Percentiles rank a stretch among this genome's conserved stretches.
Conservation (phyloP, 2,329 filamentous ascomycete species). For the Nakataea oryzae region DNA sequence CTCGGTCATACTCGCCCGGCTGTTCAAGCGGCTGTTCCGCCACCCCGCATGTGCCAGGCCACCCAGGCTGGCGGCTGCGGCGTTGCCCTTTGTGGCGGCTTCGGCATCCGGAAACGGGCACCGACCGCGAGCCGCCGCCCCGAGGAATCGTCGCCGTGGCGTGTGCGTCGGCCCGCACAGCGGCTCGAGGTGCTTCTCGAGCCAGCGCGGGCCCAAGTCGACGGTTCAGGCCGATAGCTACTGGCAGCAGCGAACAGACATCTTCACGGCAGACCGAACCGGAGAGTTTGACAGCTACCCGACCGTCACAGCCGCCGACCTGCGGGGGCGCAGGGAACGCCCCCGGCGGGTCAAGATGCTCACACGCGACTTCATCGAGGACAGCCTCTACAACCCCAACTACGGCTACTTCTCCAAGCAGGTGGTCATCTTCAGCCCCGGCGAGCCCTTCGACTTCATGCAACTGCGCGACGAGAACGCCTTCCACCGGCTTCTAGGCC, state of each 20-base stretch:
- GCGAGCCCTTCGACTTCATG: constrained; percentile 83
- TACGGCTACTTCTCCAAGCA: constrained; percentile 97
- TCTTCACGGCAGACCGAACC: constrained; percentile 65
- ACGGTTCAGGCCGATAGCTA: constrained; percentile 47
- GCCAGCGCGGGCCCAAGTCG: constrained; percentile 15
- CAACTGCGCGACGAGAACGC: constrained; percentile 71
- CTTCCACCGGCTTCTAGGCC: constrained; percentile 67
- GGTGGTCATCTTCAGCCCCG: constrained; percentile 89
- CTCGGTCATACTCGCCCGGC: constrained; percentile 45
- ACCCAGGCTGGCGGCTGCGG: background rate
- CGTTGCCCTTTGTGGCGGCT: background rate
- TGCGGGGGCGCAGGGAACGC: constrained; percentile 62
- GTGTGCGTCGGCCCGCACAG: background rate
- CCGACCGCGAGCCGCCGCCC: no score
- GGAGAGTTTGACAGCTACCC: constrained; percentile 78
- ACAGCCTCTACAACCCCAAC: constrained; percentile 86
- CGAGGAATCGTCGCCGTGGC: background rate
- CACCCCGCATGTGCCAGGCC: constrained; percentile 54
- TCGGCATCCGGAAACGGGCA: constrained; percentile 2
- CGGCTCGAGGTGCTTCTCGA: constrained; percentile 4
- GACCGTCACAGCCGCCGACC: constrained; percentile 70
- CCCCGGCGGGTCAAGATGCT: constrained; percentile 92
- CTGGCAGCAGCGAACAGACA: constrained; percentile 77
- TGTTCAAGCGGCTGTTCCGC: constrained; percentile 79
- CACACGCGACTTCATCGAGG: constrained; percentile 94